Evolutionary conservation across 306 rosid genomes (phyloP), one percentile per base, ranked within the genome.

Genomic region (Erythrophleum fordii): DNA sequence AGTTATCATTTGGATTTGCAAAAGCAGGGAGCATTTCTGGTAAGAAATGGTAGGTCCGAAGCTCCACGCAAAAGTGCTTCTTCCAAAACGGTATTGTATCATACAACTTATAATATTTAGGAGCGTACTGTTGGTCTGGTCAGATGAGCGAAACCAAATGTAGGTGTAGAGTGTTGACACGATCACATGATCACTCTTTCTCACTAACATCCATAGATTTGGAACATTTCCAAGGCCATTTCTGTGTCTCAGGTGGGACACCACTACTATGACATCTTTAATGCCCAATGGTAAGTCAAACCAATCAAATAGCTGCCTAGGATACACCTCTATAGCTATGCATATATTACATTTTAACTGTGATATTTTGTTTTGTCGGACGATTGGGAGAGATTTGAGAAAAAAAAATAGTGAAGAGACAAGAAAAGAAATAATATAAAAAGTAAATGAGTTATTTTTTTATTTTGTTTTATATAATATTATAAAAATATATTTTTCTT

Each of bases 1-100:
- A 41, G 78, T 58, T 23, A 78, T 68, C n/a, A 69, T 69, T 78
- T 56, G 31, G 53, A 69, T 78, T 56, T 78, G 59, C 18, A 41
- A 78, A 53, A 39, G 76, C 22, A 5, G 16, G 39, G 14, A 14
- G 3, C 53, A 17, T 52, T 77, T 52, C 34, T 23, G 31, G 42
- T 25, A 25, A 68, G 58, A 67, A 78, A 3, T 52, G 75, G 75
- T 52, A 17, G 35, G 58, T 18, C 46, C 81, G 5, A 2, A 28
- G 56, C 42, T 52, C 74, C 53, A 26, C 6, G 34, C 20, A 52
- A 52, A 78, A 77, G 58, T 78, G 68, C 56, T 51, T 67, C 51
- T 66, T 41, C 69, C 69, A 16, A 75, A 41, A 75, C 52, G 56
- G 1, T 39, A 11, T 4, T 1, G 12, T 22, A 68, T 22, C 16